A percentile compares a stretch with the other conserved stretches of the same genome.
phyloP scores from a whole-genome alignment of 352 stramenopile species.

The Phytopythium chamaehyphon region DNA sequence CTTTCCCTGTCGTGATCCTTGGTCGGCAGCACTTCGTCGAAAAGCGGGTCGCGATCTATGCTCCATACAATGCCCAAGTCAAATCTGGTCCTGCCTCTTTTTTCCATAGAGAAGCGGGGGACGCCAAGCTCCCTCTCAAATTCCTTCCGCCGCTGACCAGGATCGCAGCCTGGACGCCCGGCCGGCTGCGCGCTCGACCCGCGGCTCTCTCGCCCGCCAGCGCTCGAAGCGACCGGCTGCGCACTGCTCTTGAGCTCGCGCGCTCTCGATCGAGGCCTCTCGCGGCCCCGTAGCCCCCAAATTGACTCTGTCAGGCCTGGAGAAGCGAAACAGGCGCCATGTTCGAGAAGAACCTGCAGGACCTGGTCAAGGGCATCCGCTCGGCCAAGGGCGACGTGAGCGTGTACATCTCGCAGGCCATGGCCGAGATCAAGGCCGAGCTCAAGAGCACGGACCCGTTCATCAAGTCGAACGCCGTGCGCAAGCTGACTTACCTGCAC shows the following conservation, averaged over 20 bases:
- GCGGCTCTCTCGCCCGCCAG: background rate
- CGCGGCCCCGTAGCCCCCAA: background rate
- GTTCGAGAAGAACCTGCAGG: constrained; percentile 98
- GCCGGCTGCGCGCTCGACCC: background rate
- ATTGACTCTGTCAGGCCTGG: background rate
- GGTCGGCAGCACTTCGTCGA: too few species aligned
- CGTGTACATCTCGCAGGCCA: constrained; percentile 96
- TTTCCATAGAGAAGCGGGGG: constrained; percentile 3
- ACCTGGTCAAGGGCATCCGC: constrained; percentile 99
- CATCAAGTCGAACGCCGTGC: constrained; percentile 95
- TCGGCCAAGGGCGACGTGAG: constrained; percentile 94
- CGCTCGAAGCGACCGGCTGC: background rate
- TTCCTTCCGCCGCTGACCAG: constrained; percentile 6
- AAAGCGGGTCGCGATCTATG: too few species aligned
- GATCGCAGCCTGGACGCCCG: constrained; percentile 1
- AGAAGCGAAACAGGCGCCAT: constrained; percentile 48
- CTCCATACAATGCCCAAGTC: background rate
- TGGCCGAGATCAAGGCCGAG: constrained; percentile 98
- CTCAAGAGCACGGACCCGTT: constrained; percentile 95
- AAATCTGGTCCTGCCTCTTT: background rate
- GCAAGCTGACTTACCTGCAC: constrained; percentile 96
- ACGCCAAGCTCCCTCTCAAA: background rate
- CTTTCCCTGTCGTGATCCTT: background rate
- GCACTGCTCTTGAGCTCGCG: background rate
- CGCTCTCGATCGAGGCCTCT: background rate